phyloP scores from a whole-genome alignment of 495 filamentous ascomycete genomes.

The Cairneyella variabilis region DNA sequence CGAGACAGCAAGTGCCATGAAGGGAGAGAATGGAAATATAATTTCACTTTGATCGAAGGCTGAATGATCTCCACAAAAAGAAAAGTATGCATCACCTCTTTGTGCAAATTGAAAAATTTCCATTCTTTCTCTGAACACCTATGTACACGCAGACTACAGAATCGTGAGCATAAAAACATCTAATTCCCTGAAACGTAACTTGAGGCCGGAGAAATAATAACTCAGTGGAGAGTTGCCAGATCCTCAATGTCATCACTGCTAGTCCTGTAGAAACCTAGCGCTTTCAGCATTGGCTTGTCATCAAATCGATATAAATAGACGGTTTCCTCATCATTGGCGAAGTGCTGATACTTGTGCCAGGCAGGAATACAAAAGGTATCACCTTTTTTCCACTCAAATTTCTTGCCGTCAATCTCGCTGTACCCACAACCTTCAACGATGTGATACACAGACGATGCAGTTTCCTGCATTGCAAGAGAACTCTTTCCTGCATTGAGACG shows the following conservation, averaged over 20 bases:
- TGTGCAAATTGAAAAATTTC: no score
- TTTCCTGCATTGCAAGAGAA: conserved; percentile 33
- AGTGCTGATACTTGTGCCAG: conserved; percentile 42
- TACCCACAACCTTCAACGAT: conserved; percentile 34
- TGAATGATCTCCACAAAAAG: no score
- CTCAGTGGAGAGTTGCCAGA: not conserved
- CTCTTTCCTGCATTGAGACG: conserved; percentile 26
- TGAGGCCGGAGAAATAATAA: not conserved
- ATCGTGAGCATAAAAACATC: no score
- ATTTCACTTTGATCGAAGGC: no score
- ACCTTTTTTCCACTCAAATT: conserved; percentile 32
- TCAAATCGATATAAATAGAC: conserved; percentile 46
- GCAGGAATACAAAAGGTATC: conserved; percentile 45
- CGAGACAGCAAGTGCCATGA: no score
- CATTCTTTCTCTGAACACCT: no score
- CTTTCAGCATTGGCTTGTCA: conserved; percentile 41
- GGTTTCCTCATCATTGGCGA: conserved; percentile 29
- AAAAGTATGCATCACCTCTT: no score
- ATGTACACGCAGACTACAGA: no score
- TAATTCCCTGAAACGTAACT: not conserved
- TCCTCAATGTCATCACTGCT: conserved; percentile 33
- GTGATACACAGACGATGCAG: conserved; percentile 40
- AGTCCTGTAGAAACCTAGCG: conserved; percentile 40
- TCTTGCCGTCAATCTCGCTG: conserved; percentile 32
- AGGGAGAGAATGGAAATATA: no score